Base-by-base conservation (phyloP, 495 filamentous ascomycete species). In the Annulohypoxylon moriforme region DNA sequence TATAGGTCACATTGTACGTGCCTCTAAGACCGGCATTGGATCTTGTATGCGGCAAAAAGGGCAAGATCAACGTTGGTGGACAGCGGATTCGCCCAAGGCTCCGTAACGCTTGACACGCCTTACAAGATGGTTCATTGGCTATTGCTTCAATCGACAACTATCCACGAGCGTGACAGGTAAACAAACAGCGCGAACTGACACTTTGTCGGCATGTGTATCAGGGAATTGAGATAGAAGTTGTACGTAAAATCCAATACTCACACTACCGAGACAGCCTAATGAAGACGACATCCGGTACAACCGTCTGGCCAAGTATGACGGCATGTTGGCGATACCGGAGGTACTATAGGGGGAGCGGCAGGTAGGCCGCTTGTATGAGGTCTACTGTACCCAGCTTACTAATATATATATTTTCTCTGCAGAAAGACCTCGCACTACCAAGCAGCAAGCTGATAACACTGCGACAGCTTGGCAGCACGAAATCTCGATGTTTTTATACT, bases 291-390 rank as follows among this genome's bases (percentile, higher is more conserved):
- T 18, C 16, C 49, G 56, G 52, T 56, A 47, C 7, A 6, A 67
- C 9, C 25, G 34, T 67, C 25, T 60, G 4, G 55, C 44, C 1
- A 52, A 29, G 65, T 69, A 53, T 69, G 61, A 69, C 66, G 7
- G 27, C 47, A 55, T 57, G 36, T 9, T 63, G 42, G 71, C 71
- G 71, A 73, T 67, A 73, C 62, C 71, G 71, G 71, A 73, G 71
- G 27, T 9, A 14, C 36, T 13, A 40, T 40, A 59, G 9, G 61
- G 10, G 44, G 25, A 63, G 25, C 38, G 11, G 20, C 16, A 63
- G 24, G 14, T 46, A 49, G 34, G 47, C 16, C 29, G 44, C 31
- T 16, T 20, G 25, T 46, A 49, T 20, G 16, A 34, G 46, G 29
- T 14, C n/a, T 47, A 40, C 14, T 22, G 59, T 55, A 60, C 7